Percentiles rank a stretch among this genome's conserved stretches.
phyloP scores from a whole-genome alignment of 495 filamentous ascomycete species.

The Copromyces sp. region DNA sequence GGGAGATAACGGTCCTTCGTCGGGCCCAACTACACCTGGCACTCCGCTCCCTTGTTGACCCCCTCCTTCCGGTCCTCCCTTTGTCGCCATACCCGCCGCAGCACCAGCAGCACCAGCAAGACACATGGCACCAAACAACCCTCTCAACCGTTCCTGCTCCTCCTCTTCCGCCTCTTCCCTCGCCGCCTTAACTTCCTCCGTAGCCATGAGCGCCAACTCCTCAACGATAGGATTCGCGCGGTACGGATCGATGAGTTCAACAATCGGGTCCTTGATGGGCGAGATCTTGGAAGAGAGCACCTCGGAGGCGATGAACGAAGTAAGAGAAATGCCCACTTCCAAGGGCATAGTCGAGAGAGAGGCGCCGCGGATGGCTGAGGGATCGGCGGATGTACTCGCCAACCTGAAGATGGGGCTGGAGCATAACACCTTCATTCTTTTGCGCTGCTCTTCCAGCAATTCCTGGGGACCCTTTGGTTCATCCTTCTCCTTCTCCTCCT shows the following conservation, averaged over 20 bases:
- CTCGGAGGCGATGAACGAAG: conserved; percentile 40
- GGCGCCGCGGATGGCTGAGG: conserved; percentile 48
- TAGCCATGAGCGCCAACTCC: not conserved
- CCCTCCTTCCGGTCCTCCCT: not conserved
- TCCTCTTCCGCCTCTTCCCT: not conserved
- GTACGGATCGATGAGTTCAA: not conserved
- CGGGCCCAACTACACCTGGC: conserved; percentile 21
- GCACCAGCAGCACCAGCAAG: not conserved
- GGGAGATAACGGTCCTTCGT: conserved; percentile 44
- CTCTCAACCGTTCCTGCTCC: not conserved
- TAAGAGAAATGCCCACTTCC: conserved; percentile 51
- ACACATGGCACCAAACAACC: not conserved
- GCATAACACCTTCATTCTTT: conserved; percentile 45
- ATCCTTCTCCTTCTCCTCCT: not conserved
- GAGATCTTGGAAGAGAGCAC: conserved; percentile 11
- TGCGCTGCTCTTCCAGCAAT: not conserved
- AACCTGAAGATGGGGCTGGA: conserved; percentile 55
- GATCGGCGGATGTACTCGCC: conserved; percentile 47
- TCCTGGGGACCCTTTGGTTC: not conserved
- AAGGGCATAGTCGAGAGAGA: conserved; percentile 53
- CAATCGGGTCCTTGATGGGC: conserved; percentile 28
- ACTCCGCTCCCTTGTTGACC: conserved; percentile 1
- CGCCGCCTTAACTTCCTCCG: not conserved
- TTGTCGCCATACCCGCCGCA: not conserved
- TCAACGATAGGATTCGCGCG: not conserved